Percentiles rank a stretch among this genome's conserved stretches.
These are phyloP conservation scores for Castanopsis chinensis DNA, from an alignment of 306 rosid species.

Conservation along the genomic window DNA sequence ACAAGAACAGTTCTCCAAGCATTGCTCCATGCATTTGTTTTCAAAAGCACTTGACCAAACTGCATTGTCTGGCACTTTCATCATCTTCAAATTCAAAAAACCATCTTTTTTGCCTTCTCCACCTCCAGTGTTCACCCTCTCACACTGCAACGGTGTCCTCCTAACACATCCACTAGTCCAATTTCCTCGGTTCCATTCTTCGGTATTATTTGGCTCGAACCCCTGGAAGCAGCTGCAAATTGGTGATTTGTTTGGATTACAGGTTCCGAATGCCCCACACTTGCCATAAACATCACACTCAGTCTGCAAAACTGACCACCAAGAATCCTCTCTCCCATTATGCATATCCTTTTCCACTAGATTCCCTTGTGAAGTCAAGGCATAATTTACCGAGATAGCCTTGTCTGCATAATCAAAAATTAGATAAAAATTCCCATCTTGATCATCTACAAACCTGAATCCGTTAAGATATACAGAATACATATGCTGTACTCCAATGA, in stretches of 20 bases:
- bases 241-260: background rate
- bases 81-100: conserved; percentile 18
- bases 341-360: background rate
- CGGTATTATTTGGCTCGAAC: conserved; percentile 25
- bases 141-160: conserved; percentile 21
- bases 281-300: conserved; percentile 33
- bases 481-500: conserved; percentile 33
- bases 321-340: background rate
- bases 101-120: conserved; percentile 13
- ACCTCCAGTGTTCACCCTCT: background rate
- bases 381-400: background rate
- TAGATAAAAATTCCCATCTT: background rate
- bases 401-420: background rate
- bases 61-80: conserved; percentile 32
- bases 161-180: conserved; percentile 30
- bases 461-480: conserved; percentile 4
- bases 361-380: conserved; percentile 9
- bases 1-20: conserved; percentile 40
- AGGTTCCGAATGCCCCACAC: conserved; percentile 26
- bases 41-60: conserved; percentile 16
- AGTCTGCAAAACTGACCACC: background rate
- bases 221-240: conserved; percentile 44
- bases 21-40: conserved; percentile 10
- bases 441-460: background rate
- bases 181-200: conserved; percentile 5